phyloP scores from a whole-genome alignment of 176 grass and related monocot genomes.

The Aegilops longissima region DNA sequence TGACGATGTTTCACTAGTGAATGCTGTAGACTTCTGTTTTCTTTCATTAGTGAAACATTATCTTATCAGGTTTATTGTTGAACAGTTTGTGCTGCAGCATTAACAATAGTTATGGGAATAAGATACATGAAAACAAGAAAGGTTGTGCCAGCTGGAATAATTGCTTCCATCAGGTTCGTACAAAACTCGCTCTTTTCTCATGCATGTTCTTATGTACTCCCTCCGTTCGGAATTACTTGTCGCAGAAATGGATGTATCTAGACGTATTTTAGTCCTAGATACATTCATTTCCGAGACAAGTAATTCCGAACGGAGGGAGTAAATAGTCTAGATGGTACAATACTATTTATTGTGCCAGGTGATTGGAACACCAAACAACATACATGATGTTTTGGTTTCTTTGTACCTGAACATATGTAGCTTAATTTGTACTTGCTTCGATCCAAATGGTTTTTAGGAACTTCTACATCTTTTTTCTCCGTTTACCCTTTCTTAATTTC shows the following conservation, averaged over 20 bases:
- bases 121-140: conserved; percentile 76
- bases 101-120: conserved; percentile 52
- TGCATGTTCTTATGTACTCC: neutral
- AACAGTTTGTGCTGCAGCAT: conserved; percentile 59
- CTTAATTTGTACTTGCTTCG: neutral
- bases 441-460: neutral
- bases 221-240: too few species aligned
- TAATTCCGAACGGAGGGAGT: too few species aligned
- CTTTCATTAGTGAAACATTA: neutral
- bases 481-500: neutral
- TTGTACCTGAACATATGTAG: neutral
- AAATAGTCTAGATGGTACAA: neutral
- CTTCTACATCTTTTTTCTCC: neutral
- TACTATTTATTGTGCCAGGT: neutral
- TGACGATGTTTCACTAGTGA: conserved; percentile 1
- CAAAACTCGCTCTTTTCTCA: neutral
- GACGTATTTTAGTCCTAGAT: too few species aligned
- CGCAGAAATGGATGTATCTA: too few species aligned
- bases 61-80: conserved; percentile 18
- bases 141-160: conserved; percentile 85
- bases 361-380: neutral
- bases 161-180: conserved; percentile 73
- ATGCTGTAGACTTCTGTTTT: neutral
- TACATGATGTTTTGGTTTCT: neutral
- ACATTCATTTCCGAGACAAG: too few species aligned